A percentile compares a stretch with the other conserved stretches of the same genome.
These are phyloP conservation scores for Trifolium repens DNA, from an alignment of 306 rosid genomes.

Conservation along the genomic window DNA sequence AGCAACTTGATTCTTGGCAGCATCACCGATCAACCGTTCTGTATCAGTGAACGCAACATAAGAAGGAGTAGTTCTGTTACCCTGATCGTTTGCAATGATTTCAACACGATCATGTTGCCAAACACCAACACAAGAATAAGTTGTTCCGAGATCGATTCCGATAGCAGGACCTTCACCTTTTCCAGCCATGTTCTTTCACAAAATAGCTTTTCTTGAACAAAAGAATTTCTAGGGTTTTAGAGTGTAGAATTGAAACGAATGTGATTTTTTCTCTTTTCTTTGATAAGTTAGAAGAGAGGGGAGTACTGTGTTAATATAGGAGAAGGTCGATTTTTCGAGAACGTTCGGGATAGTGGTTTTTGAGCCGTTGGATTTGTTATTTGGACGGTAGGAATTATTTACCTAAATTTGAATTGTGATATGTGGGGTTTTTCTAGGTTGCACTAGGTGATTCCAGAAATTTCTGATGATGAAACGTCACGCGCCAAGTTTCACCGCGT, in stretches of 20 bases:
- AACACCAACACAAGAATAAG: slow-evolving; percentile 57
- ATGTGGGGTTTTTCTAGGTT: not conserved
- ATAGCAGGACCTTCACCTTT: slow-evolving; percentile 64
- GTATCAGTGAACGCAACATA: slow-evolving; percentile 63
- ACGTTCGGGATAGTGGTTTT: slow-evolving; percentile 40
- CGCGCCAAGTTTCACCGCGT: not conserved
- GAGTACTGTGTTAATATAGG: slow-evolving; percentile 33
- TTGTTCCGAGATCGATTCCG: slow-evolving; percentile 63
- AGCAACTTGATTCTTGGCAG: slow-evolving; percentile 63
- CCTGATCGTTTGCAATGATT: slow-evolving; percentile 64
- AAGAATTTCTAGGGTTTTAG: not conserved
- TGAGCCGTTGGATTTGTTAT: slow-evolving; percentile 50
- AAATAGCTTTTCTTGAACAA: not conserved
- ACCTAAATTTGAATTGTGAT: not conserved
- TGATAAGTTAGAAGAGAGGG: not conserved
- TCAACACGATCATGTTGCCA: slow-evolving; percentile 69
- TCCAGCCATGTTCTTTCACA: slow-evolving; percentile 47
- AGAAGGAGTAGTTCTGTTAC: slow-evolving; percentile 64
- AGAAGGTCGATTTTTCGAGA: slow-evolving; percentile 40
- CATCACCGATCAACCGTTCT: slow-evolving; percentile 56
- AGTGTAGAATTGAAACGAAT: not conserved
- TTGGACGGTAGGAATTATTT: slow-evolving; percentile 22
- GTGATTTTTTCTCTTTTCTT: not conserved
- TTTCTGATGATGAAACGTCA: slow-evolving; percentile 33
- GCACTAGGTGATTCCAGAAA: slow-evolving; percentile 59